These are phyloP conservation scores for Helichrysum umbraculigerum DNA, from an alignment of 129 eudicot species.

Conservation along the genomic window DNA sequence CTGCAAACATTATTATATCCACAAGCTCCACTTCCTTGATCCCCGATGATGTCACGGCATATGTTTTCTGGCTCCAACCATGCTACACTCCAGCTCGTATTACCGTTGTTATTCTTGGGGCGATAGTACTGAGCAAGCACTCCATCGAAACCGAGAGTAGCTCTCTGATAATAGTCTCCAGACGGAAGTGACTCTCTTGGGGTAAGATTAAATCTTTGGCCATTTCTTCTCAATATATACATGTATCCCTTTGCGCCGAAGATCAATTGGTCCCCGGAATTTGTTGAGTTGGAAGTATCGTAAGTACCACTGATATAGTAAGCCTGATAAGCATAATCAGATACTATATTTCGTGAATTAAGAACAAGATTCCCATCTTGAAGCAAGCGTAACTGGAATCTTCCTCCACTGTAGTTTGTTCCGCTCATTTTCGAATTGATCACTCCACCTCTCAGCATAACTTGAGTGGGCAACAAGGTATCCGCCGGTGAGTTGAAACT, in stretches of 20 bases:
- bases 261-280: conserved; percentile 30
- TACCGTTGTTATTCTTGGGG: conserved; percentile 30
- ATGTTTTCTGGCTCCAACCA: conserved; percentile 42
- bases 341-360: neutral
- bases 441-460: conserved; percentile 6
- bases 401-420: conserved; percentile 35
- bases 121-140: conserved; percentile 41
- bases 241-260: conserved; percentile 30
- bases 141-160: conserved; percentile 50
- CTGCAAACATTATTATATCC: conserved; percentile 57
- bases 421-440: conserved; percentile 25
- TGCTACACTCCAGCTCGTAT: conserved; percentile 23
- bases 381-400: conserved; percentile 33
- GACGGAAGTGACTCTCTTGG: too few relatives aligned
- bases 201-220: conserved; percentile 9
- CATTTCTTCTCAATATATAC: conserved; percentile 37
- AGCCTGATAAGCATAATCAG: conserved; percentile 17
- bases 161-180: conserved; percentile 42
- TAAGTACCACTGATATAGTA: conserved; percentile 26
- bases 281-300: conserved; percentile 5
- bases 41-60: neutral
- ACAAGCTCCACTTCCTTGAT: conserved; percentile 39
- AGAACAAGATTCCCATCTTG: conserved; percentile 48
- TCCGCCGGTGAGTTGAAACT: conserved; percentile 37
- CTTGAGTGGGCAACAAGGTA: conserved; percentile 41